Base-by-base conservation (phyloP, 2,329 filamentous ascomycete species). In the Clarireedia monteithiana region DNA sequence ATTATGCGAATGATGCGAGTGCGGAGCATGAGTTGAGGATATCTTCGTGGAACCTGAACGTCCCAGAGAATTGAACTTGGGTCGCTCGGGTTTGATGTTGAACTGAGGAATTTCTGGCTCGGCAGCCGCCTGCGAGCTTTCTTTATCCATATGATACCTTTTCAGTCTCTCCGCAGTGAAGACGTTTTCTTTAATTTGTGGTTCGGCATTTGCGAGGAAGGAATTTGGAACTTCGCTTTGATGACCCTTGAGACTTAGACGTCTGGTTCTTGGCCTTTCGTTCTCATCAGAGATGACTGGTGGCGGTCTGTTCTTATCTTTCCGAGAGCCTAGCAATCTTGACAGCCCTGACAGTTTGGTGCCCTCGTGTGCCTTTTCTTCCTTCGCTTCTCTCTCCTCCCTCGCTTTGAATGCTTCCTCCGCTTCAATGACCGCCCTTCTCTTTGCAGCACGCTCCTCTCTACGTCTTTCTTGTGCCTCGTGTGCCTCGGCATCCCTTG, bases 171-270 rank as follows among this genome's bases (percentile, higher is more conserved):
- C 34, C 26, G 42, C 27, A 14, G 49, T 17, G 10, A 46, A 39
- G 14, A 53, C 49, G 44, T 62, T 63, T 15, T 61, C 59, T 40
- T 63, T 64, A 48, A 60, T 56, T 53, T 66, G 65, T 15, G 64
- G 58, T 34, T 60, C 61, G 14, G 60, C 51, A 9, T 52, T 60
- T 4, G 56, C 58, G 36, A 68, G 58, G 36, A 67, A 63, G 12
- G 62, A 59, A 6, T 54, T 60, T 45, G 62, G 65, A 9, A 67
- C 64, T 5, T 65, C 59, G 54, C 64, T 66, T 42, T 64, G 40
- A 3, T 27, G 44, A 24, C 40, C 48, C 23, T 51, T 51, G 30
- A 51, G n/a, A 56, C 40, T 46, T 7, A 26, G 12, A 9, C 45
- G 48, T 7, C 40, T 47, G 12, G 53, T 23, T 17, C 40, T 49